Evolutionary conservation across 257 asterid genomes (phyloP), one percentile per base, ranked within the genome.

Genomic region (Orobanche coerulescens): DNA sequence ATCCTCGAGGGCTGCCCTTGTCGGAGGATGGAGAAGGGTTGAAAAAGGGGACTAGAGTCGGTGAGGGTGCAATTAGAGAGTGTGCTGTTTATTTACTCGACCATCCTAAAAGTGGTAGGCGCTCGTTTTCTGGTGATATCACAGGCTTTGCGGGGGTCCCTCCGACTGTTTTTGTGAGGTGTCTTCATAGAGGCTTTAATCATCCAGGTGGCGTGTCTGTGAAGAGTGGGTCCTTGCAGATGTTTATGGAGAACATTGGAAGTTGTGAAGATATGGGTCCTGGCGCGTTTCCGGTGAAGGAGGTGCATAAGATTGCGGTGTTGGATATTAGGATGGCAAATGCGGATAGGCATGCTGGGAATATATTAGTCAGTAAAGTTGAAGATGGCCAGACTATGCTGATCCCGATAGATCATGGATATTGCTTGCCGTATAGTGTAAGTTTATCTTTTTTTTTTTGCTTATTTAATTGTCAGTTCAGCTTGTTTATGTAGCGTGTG

Each of bases 251-350:
- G 72, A 90, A 87, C 44, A 65, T 63, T 22, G 97, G 97, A 46
- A 87, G 96, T 56, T 90, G 96, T 66, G 97, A 90, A 77, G 97
- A 90, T 71, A 79, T 82, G 77, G 96, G 97, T 36, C 95, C 97
- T 0, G 47, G 79, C 43, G 82, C 83, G 58, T 90, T 90, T 70
- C 97, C 97, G 0, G 78, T 77, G 5, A 74, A 78, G 68, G 97
- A 90, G 71, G 97, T 90, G 44, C 97, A 90, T 63, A 90, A 90
- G 76, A 90, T 90, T 49, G 92, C 95, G 0, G 87, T 83, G 54
- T 65, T 90, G 82, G 97, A 90, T 71, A 80, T 90, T 76, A 79
- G 97, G 78, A 70, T 90, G 84, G 95, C 95, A 0, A 90, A 90
- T 72, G 90, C 94, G 10, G 95, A 90, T 74, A 82, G 97, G 73